Evolutionary conservation across 1,284 basidiomycete species (phyloP), one percentile per base, ranked within the genome.

Genomic region (Gymnopus androsaceus): DNA sequence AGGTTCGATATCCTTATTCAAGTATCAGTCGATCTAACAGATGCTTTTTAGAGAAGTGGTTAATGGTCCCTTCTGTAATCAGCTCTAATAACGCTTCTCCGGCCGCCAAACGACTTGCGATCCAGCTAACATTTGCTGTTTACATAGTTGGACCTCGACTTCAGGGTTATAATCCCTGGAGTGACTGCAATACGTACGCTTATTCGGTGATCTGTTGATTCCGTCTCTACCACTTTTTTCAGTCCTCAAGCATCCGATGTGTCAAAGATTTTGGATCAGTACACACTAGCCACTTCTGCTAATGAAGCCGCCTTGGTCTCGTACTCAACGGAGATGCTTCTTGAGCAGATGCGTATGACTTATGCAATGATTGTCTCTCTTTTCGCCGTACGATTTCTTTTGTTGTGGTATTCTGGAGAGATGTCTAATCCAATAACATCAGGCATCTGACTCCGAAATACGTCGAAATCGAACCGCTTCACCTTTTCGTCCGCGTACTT

Each of bases 91-190:
- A 73, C 28, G 69, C 74, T 25, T 89, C 88, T 19, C 80, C 82
- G 31, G 84, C 84, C 30, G 76, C 84, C 9, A 78, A 76, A 61
- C 79, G 87, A 8, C 66, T 89, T 44, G 77, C 81, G 12, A 61
- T 83, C 25, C 75, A 73, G 28, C 67, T 91, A 23, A 51, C 80
- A 30, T 84, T 86, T 61, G 81, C 76, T 5, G 74, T 72, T 25
- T 79, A 81, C 61, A 73, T 89, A 21, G 66, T 90, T 52, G 67
- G 64, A n/a, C 77, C 80, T 8, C 72, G 75, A 27, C 58, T 83
- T 9, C 63, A 56, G 31, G 53, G 59, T 9, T 53, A 44, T 4
- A 52, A 63, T 54, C 56, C 59, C 12, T 67, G 65, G 65, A 56
- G 8, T 19, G 47, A 51, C 23, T 33, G 31, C 4, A n/a, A 50